Percentiles rank a stretch among this genome's conserved stretches.
Evolutionary conservation across 2,329 filamentous ascomycete species (phyloP).

Genomic region (Penicillium rolfsii): DNA sequence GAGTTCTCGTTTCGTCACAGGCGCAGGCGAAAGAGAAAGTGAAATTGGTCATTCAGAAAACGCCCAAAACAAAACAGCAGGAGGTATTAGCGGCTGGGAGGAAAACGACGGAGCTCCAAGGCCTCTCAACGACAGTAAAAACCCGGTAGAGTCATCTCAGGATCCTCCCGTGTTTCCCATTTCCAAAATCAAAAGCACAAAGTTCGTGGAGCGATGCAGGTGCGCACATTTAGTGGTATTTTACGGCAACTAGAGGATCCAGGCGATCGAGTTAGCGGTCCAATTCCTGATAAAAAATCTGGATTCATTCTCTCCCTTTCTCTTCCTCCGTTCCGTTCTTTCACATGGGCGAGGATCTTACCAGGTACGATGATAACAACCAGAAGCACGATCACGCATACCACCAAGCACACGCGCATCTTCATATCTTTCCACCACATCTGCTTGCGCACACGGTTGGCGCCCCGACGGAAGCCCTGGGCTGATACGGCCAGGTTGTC

Average conservation of each 20-base stretch:
- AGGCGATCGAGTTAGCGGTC: slow-evolving; percentile 6
- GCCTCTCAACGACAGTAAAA: slow-evolving; percentile 38
- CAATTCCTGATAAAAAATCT: neutral
- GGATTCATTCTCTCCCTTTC: neutral
- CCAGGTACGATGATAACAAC: slow-evolving; percentile 94
- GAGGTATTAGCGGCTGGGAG: slow-evolving; percentile 44
- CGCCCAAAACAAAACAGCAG: slow-evolving; percentile 40
- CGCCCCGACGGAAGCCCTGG: slow-evolving; percentile 92
- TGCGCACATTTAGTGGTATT: slow-evolving; percentile 42
- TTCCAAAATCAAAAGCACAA: slow-evolving; percentile 33
- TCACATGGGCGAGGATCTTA: slow-evolving; percentile 51
- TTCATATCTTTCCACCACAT: slow-evolving; percentile 99
- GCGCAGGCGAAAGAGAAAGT: slow-evolving; percentile 36
- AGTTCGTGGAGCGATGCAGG: slow-evolving; percentile 23
- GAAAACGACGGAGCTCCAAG: slow-evolving; percentile 34
- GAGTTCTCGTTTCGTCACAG: slow-evolving; percentile 33
- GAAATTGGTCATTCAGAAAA: slow-evolving; percentile 37
- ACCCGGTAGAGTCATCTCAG: slow-evolving; percentile 38
- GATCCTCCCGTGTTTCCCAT: slow-evolving; percentile 34
- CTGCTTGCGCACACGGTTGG: slow-evolving; percentile 92
- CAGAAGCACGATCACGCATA: slow-evolving; percentile 87
- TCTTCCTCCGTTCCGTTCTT: neutral
- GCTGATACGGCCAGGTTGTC: slow-evolving; percentile 91
- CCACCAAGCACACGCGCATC: slow-evolving; percentile 96
- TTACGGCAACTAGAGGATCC: slow-evolving; percentile 11